Evolutionary conservation across 1,139 yeast species (phyloP).

Genomic region (Diutina pseudorugosa): DNA sequence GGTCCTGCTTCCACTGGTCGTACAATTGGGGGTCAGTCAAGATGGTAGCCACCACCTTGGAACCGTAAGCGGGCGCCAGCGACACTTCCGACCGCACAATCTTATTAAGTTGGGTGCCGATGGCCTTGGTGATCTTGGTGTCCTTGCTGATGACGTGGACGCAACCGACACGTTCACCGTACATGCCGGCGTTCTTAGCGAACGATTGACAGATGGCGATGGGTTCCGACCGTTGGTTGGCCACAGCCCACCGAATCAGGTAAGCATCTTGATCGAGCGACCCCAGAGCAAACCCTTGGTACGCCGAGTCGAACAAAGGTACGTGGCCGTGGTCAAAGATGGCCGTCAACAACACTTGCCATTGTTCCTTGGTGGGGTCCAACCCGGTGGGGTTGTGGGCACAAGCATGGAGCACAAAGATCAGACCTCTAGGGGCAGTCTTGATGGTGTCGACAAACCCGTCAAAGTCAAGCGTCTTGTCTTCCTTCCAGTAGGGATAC

Average conservation of each 20-base stretch:
- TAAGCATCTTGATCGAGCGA: conserved; percentile 73
- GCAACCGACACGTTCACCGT: conserved; percentile 96
- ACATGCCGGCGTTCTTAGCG: conserved; percentile 94
- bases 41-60: conserved; percentile 77
- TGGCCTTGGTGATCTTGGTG: conserved; percentile 30
- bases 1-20: conserved; percentile 76
- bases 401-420: conserved; percentile 45
- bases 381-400: conserved; percentile 42
- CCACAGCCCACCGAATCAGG: conserved; percentile 75
- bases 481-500: conserved; percentile 72
- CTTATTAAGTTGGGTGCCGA: conserved; percentile 65
- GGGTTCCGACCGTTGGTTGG: conserved; percentile 32
- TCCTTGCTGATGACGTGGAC: conserved; percentile 46
- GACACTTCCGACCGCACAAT: conserved; percentile 78
- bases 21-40: conserved; percentile 53
- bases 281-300: conserved; percentile 79
- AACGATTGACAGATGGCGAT: conserved; percentile 84
- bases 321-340: conserved; percentile 25
- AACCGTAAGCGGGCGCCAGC: conserved; percentile 94
- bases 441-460: conserved; percentile 61
- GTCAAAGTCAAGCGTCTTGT: conserved; percentile 50
- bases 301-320: conserved; percentile 35
- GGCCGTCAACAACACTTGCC: conserved; percentile 31
- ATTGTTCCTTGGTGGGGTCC: conserved; percentile 33
- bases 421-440: conserved; percentile 64